Base-by-base conservation (phyloP, 495 filamentous ascomycete species). In the Monascus purpureus region DNA sequence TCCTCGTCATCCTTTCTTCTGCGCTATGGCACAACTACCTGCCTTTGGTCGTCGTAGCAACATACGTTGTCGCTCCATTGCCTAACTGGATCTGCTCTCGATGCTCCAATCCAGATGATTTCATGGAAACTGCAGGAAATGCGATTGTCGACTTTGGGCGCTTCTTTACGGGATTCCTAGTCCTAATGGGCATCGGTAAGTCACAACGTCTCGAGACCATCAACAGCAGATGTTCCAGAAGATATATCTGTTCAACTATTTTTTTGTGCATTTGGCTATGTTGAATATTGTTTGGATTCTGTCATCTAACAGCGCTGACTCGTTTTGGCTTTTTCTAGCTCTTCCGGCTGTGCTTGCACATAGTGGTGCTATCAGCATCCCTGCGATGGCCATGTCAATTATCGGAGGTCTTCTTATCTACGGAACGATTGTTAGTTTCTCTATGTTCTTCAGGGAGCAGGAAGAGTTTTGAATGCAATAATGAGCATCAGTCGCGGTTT, bases 111-210 rank as follows among this genome's bases (percentile, higher is more conserved):
- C 82, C 82, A n/a, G 88, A 97, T 68, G 92, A 96, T 57, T 95
- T 97, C 43, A 87, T 92, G 57, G 83, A 92, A 54, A 79, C 73
- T 50, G 67, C 73, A 8, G 78, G 84, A 17, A 82, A 70, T 42
- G 84, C 77, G 1, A 59, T 88, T 17, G 66, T 93, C 19, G 90
- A 97, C 50, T 80, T 97, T 53, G 90, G 90, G 18, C 70, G 84
- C 39, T 97, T 96, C 57, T 70, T 83, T 54, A 97, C 90, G 1
- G 90, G 92, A 1, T 95, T 96, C 42, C 60, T 97, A 58, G 86
- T 96, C n/a, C 70, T 95, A 18, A 94, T 94, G 86, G 90, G 90
- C 8, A 75, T 97, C 57, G 90, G 90, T 97, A 67, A 41, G 82
- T 73, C 20, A 13, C 12, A 19, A 16, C n/a, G n/a, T n/a, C n/a